Base-by-base conservation (phyloP, 2,329 filamentous ascomycete genomes). In the Penicillium sp. region DNA sequence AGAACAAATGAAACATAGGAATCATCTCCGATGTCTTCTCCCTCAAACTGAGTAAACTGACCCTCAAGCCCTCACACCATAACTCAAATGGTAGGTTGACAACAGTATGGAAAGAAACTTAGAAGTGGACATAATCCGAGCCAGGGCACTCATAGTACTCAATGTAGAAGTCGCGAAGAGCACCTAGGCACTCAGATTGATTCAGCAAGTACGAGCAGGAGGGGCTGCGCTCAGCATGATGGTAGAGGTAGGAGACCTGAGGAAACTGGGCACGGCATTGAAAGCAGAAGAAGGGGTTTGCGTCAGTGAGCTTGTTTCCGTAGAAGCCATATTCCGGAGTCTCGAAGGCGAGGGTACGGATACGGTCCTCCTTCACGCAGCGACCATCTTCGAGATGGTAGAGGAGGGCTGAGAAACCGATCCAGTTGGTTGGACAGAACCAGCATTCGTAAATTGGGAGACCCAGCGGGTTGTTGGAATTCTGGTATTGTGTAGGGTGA, bases 81-180 rank as follows among this genome's bases (percentile, higher is more conserved):
- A 17, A 4, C 13, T 21, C 3, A 8, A 28, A 21, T 29, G 33
- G 22, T 3, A 6, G 15, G 13, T 24, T 17, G 19, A 12, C 8
- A 12, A 28, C 3, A 3, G 22, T 8, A 22, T 28, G 2, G 3
- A 22, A 13, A 10, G 2, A 8, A 24, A 13, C 15, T 19, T 19
- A 35, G 7, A 13, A 12, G 3, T 34, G 17, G 15, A n/a, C 2
- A 3, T 22, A 34, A 12, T 48, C 45, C 0, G 17, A 22, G 8
- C 48, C 48, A 21, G 43, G 37, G 2, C 43, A 46, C 7, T 51
- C 31, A 3, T 51, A 51, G 32, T 51, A 51, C 6, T 47, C 37
- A 13, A 51, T n/a, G 24, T 47, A 47, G 3, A 51, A 51, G 8
- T 35, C 28, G 3, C 44, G 43, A 6, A 51, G 31, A 26, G 13